These are phyloP conservation scores for Cyberlindnera xylosilytica DNA, from an alignment of 805 yeast genomes.

Conservation along the genomic window DNA sequence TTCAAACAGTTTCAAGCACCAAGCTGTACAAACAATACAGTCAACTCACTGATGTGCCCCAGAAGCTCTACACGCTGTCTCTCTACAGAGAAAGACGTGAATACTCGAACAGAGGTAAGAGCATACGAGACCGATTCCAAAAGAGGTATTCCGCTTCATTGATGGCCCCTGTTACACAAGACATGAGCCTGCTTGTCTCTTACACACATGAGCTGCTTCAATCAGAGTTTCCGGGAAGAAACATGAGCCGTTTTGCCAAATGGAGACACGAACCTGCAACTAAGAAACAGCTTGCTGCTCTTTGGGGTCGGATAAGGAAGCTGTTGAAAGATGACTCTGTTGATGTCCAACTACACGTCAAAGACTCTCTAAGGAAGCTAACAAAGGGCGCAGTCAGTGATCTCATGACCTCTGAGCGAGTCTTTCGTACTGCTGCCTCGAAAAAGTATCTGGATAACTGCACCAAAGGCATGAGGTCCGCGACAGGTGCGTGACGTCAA, in stretches of 20 bases:
- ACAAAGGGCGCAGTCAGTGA: constrained; percentile 17
- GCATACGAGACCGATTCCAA: constrained; percentile 10
- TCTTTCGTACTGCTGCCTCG: constrained; percentile 12
- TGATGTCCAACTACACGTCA: not conserved
- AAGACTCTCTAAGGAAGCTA: not conserved
- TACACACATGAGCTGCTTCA: constrained; percentile 6
- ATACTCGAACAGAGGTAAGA: constrained; percentile 5
- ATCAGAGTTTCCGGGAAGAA: constrained; percentile 4
- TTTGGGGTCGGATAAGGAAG: constrained; percentile 10
- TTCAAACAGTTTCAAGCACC: constrained; percentile 11
- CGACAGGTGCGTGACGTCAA: not conserved
- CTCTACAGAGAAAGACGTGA: constrained; percentile 12
- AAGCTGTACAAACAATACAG: constrained; percentile 9
- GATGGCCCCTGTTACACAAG: constrained; percentile 25
- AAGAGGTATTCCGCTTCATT: constrained; percentile 18
- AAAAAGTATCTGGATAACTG: constrained; percentile 7
- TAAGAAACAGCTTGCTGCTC: constrained; percentile 23
- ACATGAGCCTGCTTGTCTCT: constrained; percentile 19
- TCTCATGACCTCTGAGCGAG: constrained; percentile 10
- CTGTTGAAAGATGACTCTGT: not conserved
- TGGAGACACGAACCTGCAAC: constrained; percentile 34
- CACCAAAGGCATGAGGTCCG: not conserved
- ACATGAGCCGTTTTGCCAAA: constrained; percentile 27
- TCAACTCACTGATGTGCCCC: constrained; percentile 18
- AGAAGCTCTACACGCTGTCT: constrained; percentile 21